phyloP scores from a whole-genome alignment of 1,139 yeast species.

The Blastobotrys capitulatus region DNA sequence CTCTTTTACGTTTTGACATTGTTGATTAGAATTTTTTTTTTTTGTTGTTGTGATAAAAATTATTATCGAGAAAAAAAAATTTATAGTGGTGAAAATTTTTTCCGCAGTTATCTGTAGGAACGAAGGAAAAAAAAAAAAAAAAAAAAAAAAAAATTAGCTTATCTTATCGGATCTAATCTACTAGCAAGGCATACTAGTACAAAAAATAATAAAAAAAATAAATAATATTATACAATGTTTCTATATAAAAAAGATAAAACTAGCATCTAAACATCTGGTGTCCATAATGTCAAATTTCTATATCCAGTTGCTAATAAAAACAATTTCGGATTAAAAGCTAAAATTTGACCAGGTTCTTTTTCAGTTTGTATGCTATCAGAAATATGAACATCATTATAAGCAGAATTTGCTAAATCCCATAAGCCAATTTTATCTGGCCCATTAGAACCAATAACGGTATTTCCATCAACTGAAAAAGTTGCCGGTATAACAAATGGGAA shows the following conservation, averaged over 20 bases:
- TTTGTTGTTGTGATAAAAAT: background rate
- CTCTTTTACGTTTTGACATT: slow-evolving; percentile 18
- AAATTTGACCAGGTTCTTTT: slow-evolving; percentile 31
- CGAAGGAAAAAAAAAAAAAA: too few species aligned
- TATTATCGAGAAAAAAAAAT: background rate
- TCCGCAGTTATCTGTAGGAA: background rate
- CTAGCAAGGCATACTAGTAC: too few species aligned
- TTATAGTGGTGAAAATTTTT: background rate
- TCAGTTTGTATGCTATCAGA: slow-evolving; percentile 33
- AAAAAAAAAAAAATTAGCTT: too few species aligned
- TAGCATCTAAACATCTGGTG: slow-evolving; percentile 27
- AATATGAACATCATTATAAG: slow-evolving; percentile 25
- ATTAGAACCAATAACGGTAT: slow-evolving; percentile 57
- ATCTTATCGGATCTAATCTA: too few species aligned
- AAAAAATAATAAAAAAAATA: too few species aligned
- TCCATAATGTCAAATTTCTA: slow-evolving; percentile 41
- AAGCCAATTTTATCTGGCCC: slow-evolving; percentile 52
- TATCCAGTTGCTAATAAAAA: slow-evolving; percentile 82
- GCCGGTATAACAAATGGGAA: background rate
- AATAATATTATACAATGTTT: too few species aligned
- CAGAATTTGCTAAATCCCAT: slow-evolving; percentile 44
- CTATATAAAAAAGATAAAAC: too few species aligned
- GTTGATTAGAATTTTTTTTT: background rate
- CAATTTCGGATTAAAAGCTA: slow-evolving; percentile 72
- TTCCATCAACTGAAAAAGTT: slow-evolving; percentile 72